Conservation (phyloP, 73 alveolate species). For the Symbiodinium natans region DNA sequence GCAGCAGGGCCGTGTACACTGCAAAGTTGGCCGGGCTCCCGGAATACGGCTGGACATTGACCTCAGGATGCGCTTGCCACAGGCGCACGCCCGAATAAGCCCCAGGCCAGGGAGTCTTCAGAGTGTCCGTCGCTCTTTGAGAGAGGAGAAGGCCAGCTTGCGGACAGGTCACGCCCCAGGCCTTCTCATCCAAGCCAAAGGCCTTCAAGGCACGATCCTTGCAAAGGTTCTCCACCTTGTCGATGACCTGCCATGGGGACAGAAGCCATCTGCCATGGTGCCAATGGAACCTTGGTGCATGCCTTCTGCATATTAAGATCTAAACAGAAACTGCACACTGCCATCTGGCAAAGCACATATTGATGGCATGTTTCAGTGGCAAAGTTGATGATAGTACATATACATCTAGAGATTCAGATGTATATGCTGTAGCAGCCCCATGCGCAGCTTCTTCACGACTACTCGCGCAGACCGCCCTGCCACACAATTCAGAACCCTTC, state of each 20-base stretch:
- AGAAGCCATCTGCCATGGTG: not conserved
- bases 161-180: constrained; percentile 14
- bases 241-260: not conserved
- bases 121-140: not conserved
- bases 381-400: no score
- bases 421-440: no score
- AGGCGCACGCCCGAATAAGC: not conserved
- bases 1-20: constrained; percentile 97
- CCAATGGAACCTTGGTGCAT: no score
- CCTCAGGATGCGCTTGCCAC: constrained; percentile 23
- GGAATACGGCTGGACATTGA: constrained; percentile 98
- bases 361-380: no score
- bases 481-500: no score
- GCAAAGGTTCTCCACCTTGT: constrained; percentile 97
- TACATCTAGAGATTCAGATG: no score
- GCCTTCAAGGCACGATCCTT: constrained; percentile 97
- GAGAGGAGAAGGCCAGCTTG: no score
- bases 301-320: no score
- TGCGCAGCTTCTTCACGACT: no score
- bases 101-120: not conserved
- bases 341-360: no score
- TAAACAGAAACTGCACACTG: no score
- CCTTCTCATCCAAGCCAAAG: constrained; percentile 95
- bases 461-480: no score
- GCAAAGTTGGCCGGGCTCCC: constrained; percentile 96